phyloP scores from a whole-genome alignment of 164 flowering plant genomes.

The Sextonia rubra region DNA sequence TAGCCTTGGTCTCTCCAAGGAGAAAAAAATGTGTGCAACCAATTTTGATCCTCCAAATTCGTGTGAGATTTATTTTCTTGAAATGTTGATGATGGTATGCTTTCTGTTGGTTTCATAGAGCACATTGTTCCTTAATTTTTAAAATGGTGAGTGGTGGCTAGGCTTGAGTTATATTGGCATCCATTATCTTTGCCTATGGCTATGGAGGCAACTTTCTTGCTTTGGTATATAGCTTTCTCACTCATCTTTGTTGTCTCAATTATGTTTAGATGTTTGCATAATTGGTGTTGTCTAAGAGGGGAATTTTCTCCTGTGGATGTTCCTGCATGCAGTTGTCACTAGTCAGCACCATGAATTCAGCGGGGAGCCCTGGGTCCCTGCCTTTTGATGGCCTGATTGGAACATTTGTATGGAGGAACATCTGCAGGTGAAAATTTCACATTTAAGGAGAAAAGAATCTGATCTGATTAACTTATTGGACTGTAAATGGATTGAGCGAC shows the following conservation, averaged over 20 bases:
- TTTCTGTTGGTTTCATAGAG: background rate
- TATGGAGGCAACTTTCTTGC: background rate
- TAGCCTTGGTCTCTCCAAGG: constrained; percentile 10
- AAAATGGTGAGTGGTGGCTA: background rate
- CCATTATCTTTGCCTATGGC: background rate
- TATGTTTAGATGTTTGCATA: too few species aligned
- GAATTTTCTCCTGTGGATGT: too few species aligned
- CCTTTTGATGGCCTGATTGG: too few species aligned
- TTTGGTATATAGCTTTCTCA: background rate
- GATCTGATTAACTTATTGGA: too few species aligned
- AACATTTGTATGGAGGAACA: too few species aligned
- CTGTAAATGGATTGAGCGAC: too few species aligned
- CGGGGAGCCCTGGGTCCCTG: too few species aligned
- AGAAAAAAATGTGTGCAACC: background rate
- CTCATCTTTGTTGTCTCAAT: background rate
- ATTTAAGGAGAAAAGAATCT: too few species aligned
- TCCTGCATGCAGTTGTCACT: too few species aligned
- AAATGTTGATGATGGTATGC: background rate
- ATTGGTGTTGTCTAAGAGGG: too few species aligned
- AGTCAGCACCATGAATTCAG: too few species aligned
- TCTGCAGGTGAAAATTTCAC: too few species aligned
- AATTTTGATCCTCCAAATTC: background rate
- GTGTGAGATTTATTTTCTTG: background rate
- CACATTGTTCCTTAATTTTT: background rate
- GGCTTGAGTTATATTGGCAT: background rate